Evolutionary conservation across 345 rosid species (phyloP).

Genomic region (Eucalyptus erythrocorys): DNA sequence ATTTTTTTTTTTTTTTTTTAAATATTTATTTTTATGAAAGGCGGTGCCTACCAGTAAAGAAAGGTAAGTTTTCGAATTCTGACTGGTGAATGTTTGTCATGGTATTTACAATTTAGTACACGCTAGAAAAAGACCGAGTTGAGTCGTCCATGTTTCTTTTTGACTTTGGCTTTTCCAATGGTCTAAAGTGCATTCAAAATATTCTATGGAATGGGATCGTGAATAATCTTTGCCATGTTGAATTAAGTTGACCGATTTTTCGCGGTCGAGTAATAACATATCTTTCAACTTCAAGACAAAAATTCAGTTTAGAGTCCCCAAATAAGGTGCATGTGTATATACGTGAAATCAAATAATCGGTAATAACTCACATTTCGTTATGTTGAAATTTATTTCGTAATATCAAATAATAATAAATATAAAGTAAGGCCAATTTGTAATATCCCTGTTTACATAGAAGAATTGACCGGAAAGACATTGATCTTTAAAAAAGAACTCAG

Average conservation of each 20-base stretch:
- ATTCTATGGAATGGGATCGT: background rate
- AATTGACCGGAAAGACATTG: background rate
- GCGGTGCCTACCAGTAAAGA: background rate
- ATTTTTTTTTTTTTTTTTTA: background rate
- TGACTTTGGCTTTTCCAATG: background rate
- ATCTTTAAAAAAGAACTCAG: background rate
- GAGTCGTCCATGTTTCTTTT: background rate
- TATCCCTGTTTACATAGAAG: background rate
- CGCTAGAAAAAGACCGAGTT: background rate
- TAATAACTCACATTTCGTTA: background rate
- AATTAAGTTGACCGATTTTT: background rate
- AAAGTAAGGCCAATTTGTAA: background rate
- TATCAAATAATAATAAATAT: background rate
- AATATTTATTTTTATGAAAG: background rate
- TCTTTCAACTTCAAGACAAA: background rate
- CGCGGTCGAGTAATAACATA: background rate
- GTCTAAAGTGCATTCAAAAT: background rate
- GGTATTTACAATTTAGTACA: background rate
- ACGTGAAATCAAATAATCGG: background rate
- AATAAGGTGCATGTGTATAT: accelerated
- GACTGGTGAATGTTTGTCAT: background rate
- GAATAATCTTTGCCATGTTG: background rate
- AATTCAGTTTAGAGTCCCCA: accelerated
- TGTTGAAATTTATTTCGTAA: background rate
- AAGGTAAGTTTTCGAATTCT: background rate